Conservation (phyloP, 2,329 filamentous ascomycete species). For the Apiospora aurea region DNA sequence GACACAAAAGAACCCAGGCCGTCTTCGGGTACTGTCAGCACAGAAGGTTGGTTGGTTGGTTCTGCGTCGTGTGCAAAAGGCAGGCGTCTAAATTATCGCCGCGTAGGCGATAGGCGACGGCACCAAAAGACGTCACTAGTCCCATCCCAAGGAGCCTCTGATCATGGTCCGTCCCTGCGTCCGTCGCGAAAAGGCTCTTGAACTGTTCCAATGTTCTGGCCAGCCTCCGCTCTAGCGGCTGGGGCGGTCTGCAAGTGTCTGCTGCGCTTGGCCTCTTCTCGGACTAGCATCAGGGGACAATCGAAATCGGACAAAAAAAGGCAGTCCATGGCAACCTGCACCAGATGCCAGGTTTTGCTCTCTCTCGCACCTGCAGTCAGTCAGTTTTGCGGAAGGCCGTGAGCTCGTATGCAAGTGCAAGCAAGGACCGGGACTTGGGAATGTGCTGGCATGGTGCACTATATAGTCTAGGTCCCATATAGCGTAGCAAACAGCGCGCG, state of each 20-base stretch:
- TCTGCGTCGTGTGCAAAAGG: not conserved
- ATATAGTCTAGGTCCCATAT: not conserved
- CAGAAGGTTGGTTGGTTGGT: not conserved
- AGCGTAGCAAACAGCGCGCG: not conserved
- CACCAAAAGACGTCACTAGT: slow-evolving; percentile 11
- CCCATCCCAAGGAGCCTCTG: not conserved
- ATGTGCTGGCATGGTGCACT: slow-evolving; percentile 3
- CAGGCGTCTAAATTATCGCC: not conserved
- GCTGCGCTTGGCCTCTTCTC: not conserved
- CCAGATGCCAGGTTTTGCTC: slow-evolving; percentile 4
- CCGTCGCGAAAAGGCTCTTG: not conserved
- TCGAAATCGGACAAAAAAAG: not conserved
- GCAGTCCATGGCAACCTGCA: too few relatives aligned
- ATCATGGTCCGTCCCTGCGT: slow-evolving; percentile 8
- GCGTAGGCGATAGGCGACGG: not conserved
- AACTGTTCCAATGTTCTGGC: slow-evolving; percentile 14
- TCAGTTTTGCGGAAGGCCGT: not conserved
- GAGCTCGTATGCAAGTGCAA: slow-evolving; percentile 11
- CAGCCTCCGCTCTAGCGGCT: not conserved
- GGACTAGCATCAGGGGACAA: slow-evolving; percentile 1
- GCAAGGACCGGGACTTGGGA: not conserved
- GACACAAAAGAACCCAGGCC: not conserved
- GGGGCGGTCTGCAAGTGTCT: not conserved
- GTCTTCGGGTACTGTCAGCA: not conserved
- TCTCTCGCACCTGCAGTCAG: too few relatives aligned